Percentiles rank a stretch among this genome's conserved stretches.
Conservation (phyloP, 2,329 filamentous ascomycete genomes). For the Diaporthe ilicicola region DNA sequence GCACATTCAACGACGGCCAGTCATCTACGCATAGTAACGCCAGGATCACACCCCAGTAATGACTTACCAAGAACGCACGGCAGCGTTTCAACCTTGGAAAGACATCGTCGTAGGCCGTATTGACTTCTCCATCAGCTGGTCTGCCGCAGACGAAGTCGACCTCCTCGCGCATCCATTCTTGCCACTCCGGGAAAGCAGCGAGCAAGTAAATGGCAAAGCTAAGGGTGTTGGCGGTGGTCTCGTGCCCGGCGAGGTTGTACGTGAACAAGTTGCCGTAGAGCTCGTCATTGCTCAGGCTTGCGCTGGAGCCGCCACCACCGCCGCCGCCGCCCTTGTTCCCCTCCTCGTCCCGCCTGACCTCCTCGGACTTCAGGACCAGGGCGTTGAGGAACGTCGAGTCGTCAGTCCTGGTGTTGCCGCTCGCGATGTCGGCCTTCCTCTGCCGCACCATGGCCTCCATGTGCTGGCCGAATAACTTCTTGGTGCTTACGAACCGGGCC, state of each 20-base stretch:
- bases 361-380: constrained; percentile 12
- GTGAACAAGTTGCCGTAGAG: neutral
- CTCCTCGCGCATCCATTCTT: constrained; percentile 15
- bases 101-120: neutral
- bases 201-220: constrained; percentile 2
- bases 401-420: neutral
- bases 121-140: neutral
- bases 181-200: constrained; percentile 1
- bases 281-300: constrained; percentile 2
- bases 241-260: constrained; percentile 13
- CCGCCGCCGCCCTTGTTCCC: neutral
- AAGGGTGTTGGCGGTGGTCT: neutral
- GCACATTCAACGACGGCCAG: no score
- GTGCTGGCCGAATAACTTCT: neutral
- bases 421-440: constrained; percentile 13
- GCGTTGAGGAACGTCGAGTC: constrained; percentile 13
- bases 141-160: neutral
- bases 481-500: neutral
- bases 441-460: constrained; percentile 12
- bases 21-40: no score
- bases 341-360: constrained; percentile 5
- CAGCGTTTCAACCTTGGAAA: constrained; percentile 11
- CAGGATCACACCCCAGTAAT: neutral
- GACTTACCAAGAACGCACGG: neutral
- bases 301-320: neutral